These are phyloP conservation scores for Melocanna baccifera DNA, from an alignment of 176 grass and related monocot species.

Conservation along the genomic window DNA sequence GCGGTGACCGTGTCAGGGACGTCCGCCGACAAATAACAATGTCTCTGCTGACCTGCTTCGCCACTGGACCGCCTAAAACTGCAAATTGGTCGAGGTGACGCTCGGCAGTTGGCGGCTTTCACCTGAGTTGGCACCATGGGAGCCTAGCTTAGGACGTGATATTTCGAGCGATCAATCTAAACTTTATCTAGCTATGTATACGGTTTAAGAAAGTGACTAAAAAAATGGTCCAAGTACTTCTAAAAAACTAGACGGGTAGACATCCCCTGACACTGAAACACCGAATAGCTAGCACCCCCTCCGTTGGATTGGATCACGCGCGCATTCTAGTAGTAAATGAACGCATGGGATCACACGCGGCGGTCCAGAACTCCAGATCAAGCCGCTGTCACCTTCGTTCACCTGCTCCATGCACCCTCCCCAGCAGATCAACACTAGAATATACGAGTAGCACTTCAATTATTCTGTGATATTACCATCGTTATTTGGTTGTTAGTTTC, in stretches of 20 bases:
- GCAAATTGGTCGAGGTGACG: not conserved
- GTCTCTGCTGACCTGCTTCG: not conserved
- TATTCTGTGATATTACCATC: not conserved
- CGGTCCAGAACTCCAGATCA: not conserved
- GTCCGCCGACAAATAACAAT: constrained; percentile 23
- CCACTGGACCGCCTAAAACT: constrained; percentile 18
- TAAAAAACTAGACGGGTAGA: not conserved
- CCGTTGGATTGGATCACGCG: constrained; percentile 41
- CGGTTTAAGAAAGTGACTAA: not conserved
- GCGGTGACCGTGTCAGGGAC: not conserved
- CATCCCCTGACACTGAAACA: not conserved
- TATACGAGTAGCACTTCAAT: too few relatives aligned
- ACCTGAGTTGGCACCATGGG: not conserved
- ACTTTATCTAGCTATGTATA: not conserved
- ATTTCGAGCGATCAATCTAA: not conserved
- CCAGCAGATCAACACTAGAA: not conserved
- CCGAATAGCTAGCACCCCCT: not conserved
- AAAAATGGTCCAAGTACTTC: too few relatives aligned
- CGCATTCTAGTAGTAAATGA: not conserved
- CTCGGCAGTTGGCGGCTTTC: not conserved
- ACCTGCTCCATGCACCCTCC: constrained; percentile 31
- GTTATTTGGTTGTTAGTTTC: not conserved
- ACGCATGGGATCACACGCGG: constrained; percentile 19
- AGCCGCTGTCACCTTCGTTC: constrained; percentile 19
- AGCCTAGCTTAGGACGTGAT: not conserved